phyloP scores from a whole-genome alignment of 148 eudicot genomes.

The Polygonum aviculare region DNA sequence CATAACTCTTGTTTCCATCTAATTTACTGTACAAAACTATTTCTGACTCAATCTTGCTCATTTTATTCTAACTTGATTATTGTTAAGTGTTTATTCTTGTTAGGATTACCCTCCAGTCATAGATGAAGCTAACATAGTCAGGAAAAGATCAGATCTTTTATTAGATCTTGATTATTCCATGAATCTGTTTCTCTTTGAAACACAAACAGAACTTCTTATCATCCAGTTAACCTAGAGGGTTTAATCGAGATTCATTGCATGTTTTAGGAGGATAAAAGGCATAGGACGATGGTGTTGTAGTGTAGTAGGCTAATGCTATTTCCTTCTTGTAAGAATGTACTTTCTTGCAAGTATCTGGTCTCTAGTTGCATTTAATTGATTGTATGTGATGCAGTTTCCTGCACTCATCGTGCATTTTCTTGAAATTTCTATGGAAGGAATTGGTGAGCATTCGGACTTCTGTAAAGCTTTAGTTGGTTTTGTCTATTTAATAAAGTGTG shows the following conservation, averaged over 20 bases:
- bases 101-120: constrained; percentile 17
- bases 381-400: not conserved
- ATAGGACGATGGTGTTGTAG: not conserved
- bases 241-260: not conserved
- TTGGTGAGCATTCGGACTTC: not conserved
- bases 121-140: constrained; percentile 55
- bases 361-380: constrained; percentile 4
- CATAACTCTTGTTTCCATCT: constrained; percentile 71
- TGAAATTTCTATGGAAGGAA: constrained; percentile 4
- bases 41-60: constrained; percentile 38
- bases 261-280: not conserved
- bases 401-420: not conserved
- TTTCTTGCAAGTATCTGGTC: not conserved
- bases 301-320: not conserved
- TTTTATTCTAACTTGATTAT: constrained; percentile 43
- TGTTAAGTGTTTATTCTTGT: constrained; percentile 26
- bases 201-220: not conserved
- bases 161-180: not conserved
- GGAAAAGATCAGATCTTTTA: constrained; percentile 11
- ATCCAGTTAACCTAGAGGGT: not conserved
- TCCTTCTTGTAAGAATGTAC: not conserved
- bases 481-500: not conserved
- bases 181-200: not conserved
- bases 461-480: not conserved
- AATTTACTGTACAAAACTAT: constrained; percentile 54